Conservation (phyloP, 2,329 filamentous ascomycete genomes). For the Talaromyces sp. region DNA sequence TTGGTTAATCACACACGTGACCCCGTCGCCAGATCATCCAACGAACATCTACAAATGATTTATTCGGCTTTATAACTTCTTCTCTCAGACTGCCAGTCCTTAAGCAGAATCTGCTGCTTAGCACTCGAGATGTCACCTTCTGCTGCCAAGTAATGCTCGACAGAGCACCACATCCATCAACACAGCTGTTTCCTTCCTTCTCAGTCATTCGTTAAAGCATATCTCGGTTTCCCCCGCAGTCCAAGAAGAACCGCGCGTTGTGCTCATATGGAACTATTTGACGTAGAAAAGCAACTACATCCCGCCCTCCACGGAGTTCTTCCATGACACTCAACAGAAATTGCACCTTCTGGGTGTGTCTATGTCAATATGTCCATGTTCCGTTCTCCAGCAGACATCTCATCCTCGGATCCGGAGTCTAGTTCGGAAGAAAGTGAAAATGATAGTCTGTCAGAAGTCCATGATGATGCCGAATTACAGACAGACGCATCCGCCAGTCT, state of each 20-base stretch:
- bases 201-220: neutral
- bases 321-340: conserved; percentile 5
- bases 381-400: conserved; percentile 33
- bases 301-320: neutral
- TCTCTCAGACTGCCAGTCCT: neutral
- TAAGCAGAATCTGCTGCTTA: neutral
- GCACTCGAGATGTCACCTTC: neutral
- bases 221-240: neutral
- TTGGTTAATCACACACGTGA: conserved; percentile 5
- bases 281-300: neutral
- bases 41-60: neutral
- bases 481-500: neutral
- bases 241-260: neutral
- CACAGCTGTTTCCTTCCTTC: neutral
- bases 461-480: conserved; percentile 2
- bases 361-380: conserved; percentile 36
- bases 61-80: neutral
- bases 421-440: conserved; percentile 23
- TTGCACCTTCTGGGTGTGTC: neutral
- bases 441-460: neutral
- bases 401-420: conserved; percentile 33
- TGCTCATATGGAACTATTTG: neutral
- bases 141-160: conserved; percentile 4
- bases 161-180: neutral
- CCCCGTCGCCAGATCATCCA: neutral